Conservation (phyloP, 1,139 yeast species). For the Kodamaea plutei region DNA sequence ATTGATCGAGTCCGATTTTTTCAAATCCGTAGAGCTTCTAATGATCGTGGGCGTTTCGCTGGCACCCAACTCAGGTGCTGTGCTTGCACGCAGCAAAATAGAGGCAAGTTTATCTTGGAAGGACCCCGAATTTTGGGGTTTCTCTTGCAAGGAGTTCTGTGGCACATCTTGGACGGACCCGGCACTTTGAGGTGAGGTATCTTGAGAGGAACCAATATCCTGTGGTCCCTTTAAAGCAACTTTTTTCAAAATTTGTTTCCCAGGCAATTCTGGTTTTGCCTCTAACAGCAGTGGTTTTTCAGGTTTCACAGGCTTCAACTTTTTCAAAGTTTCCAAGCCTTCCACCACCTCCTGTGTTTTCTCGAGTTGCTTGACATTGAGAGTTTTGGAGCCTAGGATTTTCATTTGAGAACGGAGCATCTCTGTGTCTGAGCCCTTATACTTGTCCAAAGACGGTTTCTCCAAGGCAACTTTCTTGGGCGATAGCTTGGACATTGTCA, state of each 20-base stretch:
- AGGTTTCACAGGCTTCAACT: constrained; percentile 12
- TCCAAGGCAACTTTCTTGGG: constrained; percentile 6
- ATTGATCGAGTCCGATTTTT: constrained; percentile 8
- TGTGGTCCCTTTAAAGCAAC: no score
- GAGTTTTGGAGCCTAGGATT: constrained; percentile 13
- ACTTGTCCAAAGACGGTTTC: constrained; percentile 16
- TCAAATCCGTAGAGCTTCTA: constrained; percentile 10
- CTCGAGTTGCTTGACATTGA: constrained; percentile 9
- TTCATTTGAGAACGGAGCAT: constrained; percentile 22
- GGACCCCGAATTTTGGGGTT: no score
- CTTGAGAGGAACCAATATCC: no score
- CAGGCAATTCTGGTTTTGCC: neutral
- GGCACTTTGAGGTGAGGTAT: no score
- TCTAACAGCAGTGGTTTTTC: constrained; percentile 1
- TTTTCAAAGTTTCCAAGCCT: constrained; percentile 17
- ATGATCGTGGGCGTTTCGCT: constrained; percentile 1
- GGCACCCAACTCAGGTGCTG: constrained; percentile 17
- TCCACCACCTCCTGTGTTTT: constrained; percentile 12
- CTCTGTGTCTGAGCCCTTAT: constrained; percentile 22
- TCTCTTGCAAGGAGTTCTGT: constrained; percentile 1
- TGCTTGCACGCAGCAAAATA: constrained; percentile 20
- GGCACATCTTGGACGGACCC: no score
- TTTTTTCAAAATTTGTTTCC: neutral
- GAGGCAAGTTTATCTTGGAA: constrained; percentile 21
- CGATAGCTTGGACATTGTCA: constrained; percentile 12